A percentile compares a stretch with the other conserved stretches of the same genome.
Conservation (phyloP, 202 grass and related monocot species). For the Panicum hallii region DNA sequence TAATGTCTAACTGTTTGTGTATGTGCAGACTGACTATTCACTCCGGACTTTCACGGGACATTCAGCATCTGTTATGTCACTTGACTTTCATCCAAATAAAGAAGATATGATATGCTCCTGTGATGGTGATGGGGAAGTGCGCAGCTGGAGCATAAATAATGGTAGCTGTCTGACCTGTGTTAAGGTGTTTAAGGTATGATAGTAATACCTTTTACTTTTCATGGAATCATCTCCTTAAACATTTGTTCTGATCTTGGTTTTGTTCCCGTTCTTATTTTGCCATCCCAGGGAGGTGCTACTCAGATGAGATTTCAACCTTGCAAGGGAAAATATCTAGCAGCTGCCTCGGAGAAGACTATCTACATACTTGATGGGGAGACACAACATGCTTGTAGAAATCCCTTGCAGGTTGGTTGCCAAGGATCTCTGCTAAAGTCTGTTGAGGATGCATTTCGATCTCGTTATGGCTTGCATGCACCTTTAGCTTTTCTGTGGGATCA, state of each 20-base stretch:
- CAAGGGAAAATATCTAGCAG: constrained; percentile 95
- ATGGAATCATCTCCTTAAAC: constrained; percentile 10
- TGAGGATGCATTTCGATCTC: not conserved
- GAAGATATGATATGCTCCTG: constrained; percentile 98
- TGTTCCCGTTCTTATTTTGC: constrained; percentile 26
- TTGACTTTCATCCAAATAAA: constrained; percentile 98
- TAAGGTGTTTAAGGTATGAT: constrained; percentile 78
- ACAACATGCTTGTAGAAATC: constrained; percentile 64
- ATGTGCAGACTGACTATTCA: constrained; percentile 89
- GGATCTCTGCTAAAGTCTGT: not conserved
- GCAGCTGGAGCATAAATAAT: constrained; percentile 98
- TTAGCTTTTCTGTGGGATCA: constrained; percentile 8
- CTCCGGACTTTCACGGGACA: constrained; percentile 99
- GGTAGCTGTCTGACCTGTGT: constrained; percentile 76
- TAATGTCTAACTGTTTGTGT: constrained; percentile 31
- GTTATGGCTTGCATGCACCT: not conserved
- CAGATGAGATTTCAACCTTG: constrained; percentile 98
- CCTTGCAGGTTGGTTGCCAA: constrained; percentile 71
- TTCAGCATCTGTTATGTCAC: constrained; percentile 90
- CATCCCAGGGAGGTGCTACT: constrained; percentile 74
- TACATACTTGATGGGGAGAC: constrained; percentile 91
- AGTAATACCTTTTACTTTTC: constrained; percentile 11
- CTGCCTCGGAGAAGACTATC: constrained; percentile 77
- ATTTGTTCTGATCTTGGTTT: constrained; percentile 38
- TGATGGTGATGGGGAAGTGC: constrained; percentile 89